Percentiles rank a stretch among this genome's conserved stretches.
phyloP scores from a whole-genome alignment of 805 yeast species.

The Starmerella bombicola region DNA sequence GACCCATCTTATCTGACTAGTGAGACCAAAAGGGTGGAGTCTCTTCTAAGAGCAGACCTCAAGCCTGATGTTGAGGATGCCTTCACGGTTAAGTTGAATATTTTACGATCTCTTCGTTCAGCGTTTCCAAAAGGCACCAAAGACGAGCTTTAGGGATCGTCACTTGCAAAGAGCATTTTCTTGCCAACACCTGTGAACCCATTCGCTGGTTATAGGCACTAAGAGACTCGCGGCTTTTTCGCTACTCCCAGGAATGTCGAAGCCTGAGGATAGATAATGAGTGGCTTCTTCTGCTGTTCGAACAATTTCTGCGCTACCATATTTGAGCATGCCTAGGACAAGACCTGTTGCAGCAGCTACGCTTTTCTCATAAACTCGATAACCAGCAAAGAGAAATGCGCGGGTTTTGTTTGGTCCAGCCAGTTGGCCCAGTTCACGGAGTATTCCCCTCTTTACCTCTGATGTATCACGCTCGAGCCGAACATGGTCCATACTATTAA shows the following conservation, averaged over 20 bases:
- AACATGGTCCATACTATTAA: too few relatives aligned
- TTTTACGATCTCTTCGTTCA: slow-evolving; percentile 32
- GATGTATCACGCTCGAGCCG: too few relatives aligned
- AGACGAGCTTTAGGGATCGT: background rate
- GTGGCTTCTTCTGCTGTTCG: background rate
- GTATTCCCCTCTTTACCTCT: too few relatives aligned
- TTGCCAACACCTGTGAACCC: background rate
- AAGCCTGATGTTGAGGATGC: slow-evolving; percentile 38
- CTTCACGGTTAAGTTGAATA: slow-evolving; percentile 40
- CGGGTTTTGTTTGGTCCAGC: background rate
- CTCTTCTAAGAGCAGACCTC: slow-evolving; percentile 32
- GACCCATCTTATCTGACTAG: slow-evolving; percentile 31
- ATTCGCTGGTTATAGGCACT: background rate
- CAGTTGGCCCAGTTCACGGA: too few relatives aligned
- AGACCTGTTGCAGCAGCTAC: background rate
- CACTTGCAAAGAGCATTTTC: too few relatives aligned
- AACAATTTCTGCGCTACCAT: background rate
- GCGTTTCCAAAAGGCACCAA: too few relatives aligned
- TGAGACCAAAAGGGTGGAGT: slow-evolving; percentile 38
- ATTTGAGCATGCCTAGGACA: background rate
- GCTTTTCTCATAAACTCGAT: background rate
- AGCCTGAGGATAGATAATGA: too few relatives aligned
- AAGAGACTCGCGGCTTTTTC: too few relatives aligned
- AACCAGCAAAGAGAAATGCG: background rate
- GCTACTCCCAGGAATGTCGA: too few relatives aligned